A percentile compares a stretch with the other conserved stretches of the same genome.
Conservation (phyloP, 352 stramenopile species). For the Phytopythium sindhum region DNA sequence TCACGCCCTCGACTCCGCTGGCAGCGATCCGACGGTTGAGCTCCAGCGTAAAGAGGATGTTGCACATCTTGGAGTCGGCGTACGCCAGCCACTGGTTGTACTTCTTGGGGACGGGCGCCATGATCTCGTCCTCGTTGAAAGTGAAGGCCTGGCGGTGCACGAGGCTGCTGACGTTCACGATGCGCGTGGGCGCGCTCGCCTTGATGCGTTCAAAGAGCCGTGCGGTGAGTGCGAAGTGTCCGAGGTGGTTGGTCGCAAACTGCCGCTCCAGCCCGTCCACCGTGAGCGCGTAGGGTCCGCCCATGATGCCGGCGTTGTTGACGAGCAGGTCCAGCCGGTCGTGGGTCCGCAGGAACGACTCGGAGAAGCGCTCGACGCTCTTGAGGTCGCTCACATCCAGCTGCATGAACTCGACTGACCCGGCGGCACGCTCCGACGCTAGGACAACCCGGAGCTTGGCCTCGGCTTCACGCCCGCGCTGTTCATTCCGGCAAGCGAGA, state of each 20-base stretch:
- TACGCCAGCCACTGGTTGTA: constrained; percentile 46
- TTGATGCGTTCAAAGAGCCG: constrained; percentile 42
- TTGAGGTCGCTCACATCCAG: constrained; percentile 39
- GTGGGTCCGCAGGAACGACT: constrained; percentile 24
- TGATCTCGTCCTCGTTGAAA: constrained; percentile 22
- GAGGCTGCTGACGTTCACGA: constrained; percentile 48
- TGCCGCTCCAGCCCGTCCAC: constrained; percentile 48
- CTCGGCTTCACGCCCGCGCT: constrained; percentile 22
- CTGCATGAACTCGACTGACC: constrained; percentile 46
- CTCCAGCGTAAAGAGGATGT: constrained; percentile 56
- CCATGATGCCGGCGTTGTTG: constrained; percentile 66
- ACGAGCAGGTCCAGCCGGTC: constrained; percentile 50
- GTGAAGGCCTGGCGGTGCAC: constrained; percentile 26
- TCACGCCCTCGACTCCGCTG: constrained; percentile 19
- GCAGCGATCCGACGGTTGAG: constrained; percentile 32
- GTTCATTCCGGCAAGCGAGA: constrained; percentile 26
- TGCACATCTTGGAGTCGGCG: constrained; percentile 49
- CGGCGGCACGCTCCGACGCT: constrained; percentile 2
- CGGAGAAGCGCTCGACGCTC: constrained; percentile 38
- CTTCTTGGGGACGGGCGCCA: constrained; percentile 14
- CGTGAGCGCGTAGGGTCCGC: constrained; percentile 26
- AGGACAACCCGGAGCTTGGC: constrained; percentile 14
- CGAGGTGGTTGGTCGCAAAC: constrained; percentile 66
- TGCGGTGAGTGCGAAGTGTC: constrained; percentile 46
- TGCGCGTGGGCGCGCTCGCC: constrained; percentile 17